Percentiles rank a stretch among this genome's conserved stretches.
Evolutionary conservation across 106 monocot genomes (phyloP).

Genomic region (Hemerocallis citrina): DNA sequence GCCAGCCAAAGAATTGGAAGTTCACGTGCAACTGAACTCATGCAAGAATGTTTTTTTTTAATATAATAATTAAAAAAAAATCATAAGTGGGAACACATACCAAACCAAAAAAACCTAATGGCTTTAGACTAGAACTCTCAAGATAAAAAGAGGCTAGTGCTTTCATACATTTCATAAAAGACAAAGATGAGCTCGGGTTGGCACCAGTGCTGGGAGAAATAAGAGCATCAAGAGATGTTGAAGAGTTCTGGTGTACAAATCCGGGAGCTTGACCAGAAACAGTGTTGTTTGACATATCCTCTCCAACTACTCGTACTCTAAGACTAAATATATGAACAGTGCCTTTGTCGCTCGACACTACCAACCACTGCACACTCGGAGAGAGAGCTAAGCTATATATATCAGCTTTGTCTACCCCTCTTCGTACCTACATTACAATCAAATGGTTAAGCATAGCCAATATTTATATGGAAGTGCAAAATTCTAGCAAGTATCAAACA

Average conservation of each 20-base stretch:
- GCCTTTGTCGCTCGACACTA: conserved; percentile 91
- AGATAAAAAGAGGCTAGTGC: background rate
- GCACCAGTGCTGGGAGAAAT: conserved; percentile 52
- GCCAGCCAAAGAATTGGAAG: no score
- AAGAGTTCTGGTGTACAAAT: conserved; percentile 68
- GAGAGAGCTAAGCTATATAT: conserved; percentile 91
- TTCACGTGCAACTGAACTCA: no score
- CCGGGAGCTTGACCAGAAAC: conserved; percentile 20
- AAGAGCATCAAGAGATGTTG: conserved; percentile 56
- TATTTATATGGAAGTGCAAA: no score
- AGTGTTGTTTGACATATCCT: conserved; percentile 39
- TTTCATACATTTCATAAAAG: conserved; percentile 80
- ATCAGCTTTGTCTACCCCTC: conserved; percentile 87
- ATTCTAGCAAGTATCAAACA: no score
- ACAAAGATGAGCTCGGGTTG: conserved; percentile 72
- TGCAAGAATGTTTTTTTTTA: no score
- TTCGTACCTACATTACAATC: conserved; percentile 49
- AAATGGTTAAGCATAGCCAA: no score
- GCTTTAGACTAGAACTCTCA: no score
- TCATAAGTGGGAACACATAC: no score
- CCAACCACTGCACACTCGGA: conserved; percentile 80
- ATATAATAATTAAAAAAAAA: no score
- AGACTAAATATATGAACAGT: conserved; percentile 88
- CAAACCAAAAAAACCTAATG: no score
- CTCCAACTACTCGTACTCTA: conserved; percentile 75